Conservation (phyloP, 1,284 basidiomycete genomes). For the Moesziomyces globuligerus region DNA sequence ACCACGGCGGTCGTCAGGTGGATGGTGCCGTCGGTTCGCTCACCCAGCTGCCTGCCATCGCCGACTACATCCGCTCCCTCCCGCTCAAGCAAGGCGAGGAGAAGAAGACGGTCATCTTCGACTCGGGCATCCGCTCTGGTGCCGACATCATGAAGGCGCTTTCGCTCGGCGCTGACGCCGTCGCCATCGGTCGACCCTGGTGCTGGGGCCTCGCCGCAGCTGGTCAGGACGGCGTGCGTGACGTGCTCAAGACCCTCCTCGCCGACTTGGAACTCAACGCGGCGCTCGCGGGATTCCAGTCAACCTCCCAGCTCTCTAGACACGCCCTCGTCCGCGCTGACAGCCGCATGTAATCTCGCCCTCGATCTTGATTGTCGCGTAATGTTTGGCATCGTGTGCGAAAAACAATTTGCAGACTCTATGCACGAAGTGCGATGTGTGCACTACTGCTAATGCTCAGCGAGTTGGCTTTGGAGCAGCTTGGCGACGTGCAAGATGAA, state of each 20-base stretch:
- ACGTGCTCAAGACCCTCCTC: conserved; percentile 54
- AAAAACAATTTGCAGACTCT: not conserved
- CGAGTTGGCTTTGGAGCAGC: conserved; percentile 68
- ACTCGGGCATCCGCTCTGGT: conserved; percentile 57
- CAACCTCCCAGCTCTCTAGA: conserved; percentile 14
- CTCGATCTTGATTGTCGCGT: not conserved
- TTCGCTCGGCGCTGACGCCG: conserved; percentile 59
- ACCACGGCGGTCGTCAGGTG: conserved; percentile 65
- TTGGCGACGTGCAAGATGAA: conserved; percentile 74
- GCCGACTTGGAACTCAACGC: conserved; percentile 57
- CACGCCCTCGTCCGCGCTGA: conserved; percentile 33
- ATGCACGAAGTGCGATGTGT: not conserved
- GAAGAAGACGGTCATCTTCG: conserved; percentile 56
- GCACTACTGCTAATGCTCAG: not conserved
- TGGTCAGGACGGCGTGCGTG: conserved; percentile 56
- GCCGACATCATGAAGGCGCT: conserved; percentile 63
- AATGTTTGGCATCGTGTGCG: no score
- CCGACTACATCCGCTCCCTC: conserved; percentile 37
- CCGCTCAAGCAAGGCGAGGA: conserved; percentile 31
- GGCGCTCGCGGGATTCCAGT: conserved; percentile 32
- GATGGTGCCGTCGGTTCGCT: conserved; percentile 58
- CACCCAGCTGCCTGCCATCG: conserved; percentile 48
- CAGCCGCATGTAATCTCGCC: conserved; percentile 10
- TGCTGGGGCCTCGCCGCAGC: conserved; percentile 58
- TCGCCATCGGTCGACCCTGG: conserved; percentile 61